Evolutionary conservation across 1,139 yeast species (phyloP), one percentile per base, ranked within the genome.

Genomic region (Hanseniaspora sp.): DNA sequence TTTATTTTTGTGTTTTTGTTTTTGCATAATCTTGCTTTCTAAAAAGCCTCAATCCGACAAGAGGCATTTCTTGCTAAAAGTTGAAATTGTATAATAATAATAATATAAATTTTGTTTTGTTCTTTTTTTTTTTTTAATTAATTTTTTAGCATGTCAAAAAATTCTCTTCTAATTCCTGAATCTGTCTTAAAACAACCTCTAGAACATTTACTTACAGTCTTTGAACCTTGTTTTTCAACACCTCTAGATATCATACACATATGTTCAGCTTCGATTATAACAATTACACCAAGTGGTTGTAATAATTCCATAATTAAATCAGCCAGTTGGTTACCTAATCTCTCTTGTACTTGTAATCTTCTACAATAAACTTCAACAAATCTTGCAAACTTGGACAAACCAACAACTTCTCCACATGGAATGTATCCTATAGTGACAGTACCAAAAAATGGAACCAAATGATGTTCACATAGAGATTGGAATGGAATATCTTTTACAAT

Each of bases 201-300:
- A 97, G 92, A 88, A 67, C 97, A 90, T 65, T 96, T 86, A 33
- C 98, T 94, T 46, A 92, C 82, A 3, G 99, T 92, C 31, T 86
- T 78, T 23, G 95, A 84, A 1, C 97, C 96, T 0, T 95, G 81
- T 70, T 92, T 94, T 68, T 92, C 96, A 29, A 92, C 88, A 52
- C 99, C 99, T 66, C 99, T 79, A 69, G 95, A 87, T 35, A 90
- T 97, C 99, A 92, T 92, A 69, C 99, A 92, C 98, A 94, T 92
- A 67, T 92, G 99, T 9, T 94, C 80, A 31, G 97, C 97, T 69
- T 92, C 98, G 65, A 92, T 88, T 29, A 92, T 96, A 42, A 92
- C 98, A 0, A 97, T 98, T 13, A 92, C 98, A 55, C 98, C 98
- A 63, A 92, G 77, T 17, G 99, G 98, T 65, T 84, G 83, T 63